These are phyloP conservation scores for Conticribra weissflogii DNA, from an alignment of 108 stramenopile genomes.

Conservation along the genomic window DNA sequence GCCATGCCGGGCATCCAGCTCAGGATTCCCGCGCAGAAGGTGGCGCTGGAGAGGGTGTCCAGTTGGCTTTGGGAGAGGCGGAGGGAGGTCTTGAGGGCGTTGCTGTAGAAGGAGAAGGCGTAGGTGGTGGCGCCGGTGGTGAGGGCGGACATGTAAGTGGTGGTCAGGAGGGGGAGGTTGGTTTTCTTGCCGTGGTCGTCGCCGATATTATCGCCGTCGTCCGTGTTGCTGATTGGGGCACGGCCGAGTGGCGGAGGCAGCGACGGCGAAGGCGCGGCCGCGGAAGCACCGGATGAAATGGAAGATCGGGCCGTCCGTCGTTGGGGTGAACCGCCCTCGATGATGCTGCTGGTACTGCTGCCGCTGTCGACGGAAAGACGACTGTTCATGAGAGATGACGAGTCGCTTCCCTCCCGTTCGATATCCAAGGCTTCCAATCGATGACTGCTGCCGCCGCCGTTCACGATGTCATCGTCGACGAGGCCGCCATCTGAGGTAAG, in stretches of 20 bases:
- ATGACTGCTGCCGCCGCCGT: not conserved
- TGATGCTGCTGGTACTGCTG: not conserved
- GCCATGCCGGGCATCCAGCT: conserved; percentile 78
- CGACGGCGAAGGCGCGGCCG: too few relatives aligned
- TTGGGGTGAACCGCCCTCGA: not conserved
- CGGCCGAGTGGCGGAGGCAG: not conserved
- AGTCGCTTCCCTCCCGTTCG: conserved; percentile 3
- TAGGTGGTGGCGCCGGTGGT: conserved; percentile 87
- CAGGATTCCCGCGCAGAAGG: conserved; percentile 77
- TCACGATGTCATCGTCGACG: not conserved
- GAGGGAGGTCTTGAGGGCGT: conserved; percentile 68
- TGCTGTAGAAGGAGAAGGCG: conserved; percentile 84
- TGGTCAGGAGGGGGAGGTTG: conserved; percentile 68
- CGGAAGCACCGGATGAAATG: not conserved
- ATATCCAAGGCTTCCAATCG: conserved; percentile 1
- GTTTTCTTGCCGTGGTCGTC: conserved; percentile 8
- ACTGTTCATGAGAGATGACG: not conserved
- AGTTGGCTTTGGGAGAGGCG: conserved; percentile 73
- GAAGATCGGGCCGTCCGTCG: not conserved
- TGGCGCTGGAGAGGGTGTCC: conserved; percentile 73
- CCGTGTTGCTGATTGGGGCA: not conserved
- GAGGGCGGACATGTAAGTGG: conserved; percentile 67
- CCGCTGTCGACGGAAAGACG: not conserved
- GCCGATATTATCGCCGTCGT: not conserved
- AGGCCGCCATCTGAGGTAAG: not conserved